Evolutionary conservation across 495 filamentous ascomycete species (phyloP).

Genomic region (Neurospora sp.): DNA sequence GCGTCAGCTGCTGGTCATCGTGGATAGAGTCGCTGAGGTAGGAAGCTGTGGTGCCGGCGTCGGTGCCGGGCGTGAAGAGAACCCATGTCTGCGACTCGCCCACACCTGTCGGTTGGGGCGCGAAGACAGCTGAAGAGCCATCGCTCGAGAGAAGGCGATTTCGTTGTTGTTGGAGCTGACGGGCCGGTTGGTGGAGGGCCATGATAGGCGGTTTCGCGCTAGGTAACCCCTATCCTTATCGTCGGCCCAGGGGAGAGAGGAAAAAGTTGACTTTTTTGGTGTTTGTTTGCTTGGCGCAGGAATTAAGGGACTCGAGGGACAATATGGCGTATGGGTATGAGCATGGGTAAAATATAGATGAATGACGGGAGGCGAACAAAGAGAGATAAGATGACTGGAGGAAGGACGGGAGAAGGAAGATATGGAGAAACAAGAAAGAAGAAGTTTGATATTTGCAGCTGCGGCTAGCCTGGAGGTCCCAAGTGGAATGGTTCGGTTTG

Average conservation of each 20-base stretch:
- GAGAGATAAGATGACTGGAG: neutral
- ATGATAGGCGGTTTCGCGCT: conserved; percentile 36
- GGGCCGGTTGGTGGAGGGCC: conserved; percentile 75
- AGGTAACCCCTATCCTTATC: neutral
- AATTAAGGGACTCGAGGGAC: neutral
- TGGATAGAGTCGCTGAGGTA: conserved; percentile 59
- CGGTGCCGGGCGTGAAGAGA: conserved; percentile 72
- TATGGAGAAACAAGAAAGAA: neutral
- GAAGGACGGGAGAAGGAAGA: neutral
- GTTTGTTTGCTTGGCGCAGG: neutral
- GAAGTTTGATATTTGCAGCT: neutral
- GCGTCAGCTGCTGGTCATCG: conserved; percentile 58
- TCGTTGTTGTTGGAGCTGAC: conserved; percentile 48
- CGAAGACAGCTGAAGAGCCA: conserved; percentile 31
- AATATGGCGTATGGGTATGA: neutral
- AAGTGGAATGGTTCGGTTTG: neutral
- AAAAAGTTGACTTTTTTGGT: neutral
- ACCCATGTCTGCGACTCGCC: conserved; percentile 91
- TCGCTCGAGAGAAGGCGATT: conserved; percentile 28
- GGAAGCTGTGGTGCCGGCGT: conserved; percentile 51
- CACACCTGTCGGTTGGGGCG: conserved; percentile 28
- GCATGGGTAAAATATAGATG: neutral
- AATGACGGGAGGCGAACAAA: neutral
- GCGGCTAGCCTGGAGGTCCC: neutral
- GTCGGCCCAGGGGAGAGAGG: neutral